Evolutionary conservation across 192 early-diverging fungal species (phyloP).

Genomic region (Backusella sp.): DNA sequence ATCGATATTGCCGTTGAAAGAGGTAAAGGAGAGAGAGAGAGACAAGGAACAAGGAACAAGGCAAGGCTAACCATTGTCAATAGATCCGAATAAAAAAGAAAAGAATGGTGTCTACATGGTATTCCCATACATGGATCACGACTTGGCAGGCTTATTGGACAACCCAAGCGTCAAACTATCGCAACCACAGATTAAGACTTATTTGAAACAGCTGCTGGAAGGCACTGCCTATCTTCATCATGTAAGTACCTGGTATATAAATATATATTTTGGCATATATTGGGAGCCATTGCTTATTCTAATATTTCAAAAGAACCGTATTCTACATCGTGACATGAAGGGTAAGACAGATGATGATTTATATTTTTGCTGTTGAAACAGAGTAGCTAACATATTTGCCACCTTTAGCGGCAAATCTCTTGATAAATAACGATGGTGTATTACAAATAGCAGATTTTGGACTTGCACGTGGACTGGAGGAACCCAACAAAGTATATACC

Average conservation of each 20-base stretch:
- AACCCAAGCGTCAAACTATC: constrained; percentile 71
- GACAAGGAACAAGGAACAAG: background rate
- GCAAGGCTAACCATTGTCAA: background rate
- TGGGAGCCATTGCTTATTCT: background rate
- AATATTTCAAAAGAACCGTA: constrained; percentile 38
- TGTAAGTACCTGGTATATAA: constrained; percentile 21
- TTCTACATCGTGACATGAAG: constrained; percentile 69
- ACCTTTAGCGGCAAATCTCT: constrained; percentile 81
- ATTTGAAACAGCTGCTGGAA: constrained; percentile 89
- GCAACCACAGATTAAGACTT: constrained; percentile 84
- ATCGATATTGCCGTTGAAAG: constrained; percentile 72
- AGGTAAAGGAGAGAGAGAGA: constrained; percentile 35
- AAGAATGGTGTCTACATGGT: constrained; percentile 89
- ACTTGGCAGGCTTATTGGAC: constrained; percentile 90
- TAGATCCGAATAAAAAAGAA: constrained; percentile 17
- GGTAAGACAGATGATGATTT: constrained; percentile 16
- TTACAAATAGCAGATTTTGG: constrained; percentile 98
- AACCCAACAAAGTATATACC: constrained; percentile 69
- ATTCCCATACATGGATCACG: constrained; percentile 98
- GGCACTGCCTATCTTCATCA: constrained; percentile 88
- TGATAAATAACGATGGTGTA: constrained; percentile 89
- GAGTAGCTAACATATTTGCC: constrained; percentile 10
- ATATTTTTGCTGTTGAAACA: background rate
- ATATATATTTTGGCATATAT: no score
- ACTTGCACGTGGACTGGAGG: constrained; percentile 76